phyloP scores from a whole-genome alignment of 345 rosid genomes.

The Populus euphratica region DNA sequence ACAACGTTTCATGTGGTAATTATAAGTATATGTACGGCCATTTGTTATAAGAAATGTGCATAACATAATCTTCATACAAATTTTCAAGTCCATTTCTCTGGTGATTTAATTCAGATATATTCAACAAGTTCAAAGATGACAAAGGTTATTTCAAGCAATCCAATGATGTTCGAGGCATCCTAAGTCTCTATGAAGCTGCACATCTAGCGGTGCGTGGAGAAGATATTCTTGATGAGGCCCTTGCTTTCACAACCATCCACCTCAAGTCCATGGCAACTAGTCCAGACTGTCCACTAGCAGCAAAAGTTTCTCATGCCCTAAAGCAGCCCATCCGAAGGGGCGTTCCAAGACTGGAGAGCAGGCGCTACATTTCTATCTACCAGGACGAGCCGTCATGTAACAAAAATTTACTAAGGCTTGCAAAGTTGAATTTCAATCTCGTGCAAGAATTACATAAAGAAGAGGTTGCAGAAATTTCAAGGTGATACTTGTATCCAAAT shows the following conservation, averaged over 20 bases:
- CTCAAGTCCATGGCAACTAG: not conserved
- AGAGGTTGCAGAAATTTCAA: constrained; percentile 20
- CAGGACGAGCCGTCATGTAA: not conserved
- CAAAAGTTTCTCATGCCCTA: constrained; percentile 14
- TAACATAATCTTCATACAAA: no score
- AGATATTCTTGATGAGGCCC: constrained; percentile 19
- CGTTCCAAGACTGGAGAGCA: constrained; percentile 20
- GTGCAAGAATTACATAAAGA: constrained; percentile 21
- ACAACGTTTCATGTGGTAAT: not conserved
- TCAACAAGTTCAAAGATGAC: constrained; percentile 30
- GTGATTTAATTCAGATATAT: constrained; percentile 17
- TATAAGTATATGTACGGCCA: no score
- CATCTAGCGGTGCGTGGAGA: constrained; percentile 22
- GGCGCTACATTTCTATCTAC: constrained; percentile 21
- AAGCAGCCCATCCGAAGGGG: constrained; percentile 16
- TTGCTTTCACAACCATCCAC: not conserved
- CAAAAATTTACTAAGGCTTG: constrained; percentile 20
- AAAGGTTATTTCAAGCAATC: constrained; percentile 17
- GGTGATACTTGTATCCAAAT: not conserved
- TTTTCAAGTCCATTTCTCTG: no score
- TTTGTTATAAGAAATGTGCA: no score
- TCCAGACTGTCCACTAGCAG: constrained; percentile 1
- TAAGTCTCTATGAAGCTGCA: constrained; percentile 22
- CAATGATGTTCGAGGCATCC: constrained; percentile 8
- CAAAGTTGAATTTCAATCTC: constrained; percentile 36